Evolutionary conservation across 2,329 filamentous ascomycete species (phyloP).

Genomic region (Exophiala lecanii-corni): DNA sequence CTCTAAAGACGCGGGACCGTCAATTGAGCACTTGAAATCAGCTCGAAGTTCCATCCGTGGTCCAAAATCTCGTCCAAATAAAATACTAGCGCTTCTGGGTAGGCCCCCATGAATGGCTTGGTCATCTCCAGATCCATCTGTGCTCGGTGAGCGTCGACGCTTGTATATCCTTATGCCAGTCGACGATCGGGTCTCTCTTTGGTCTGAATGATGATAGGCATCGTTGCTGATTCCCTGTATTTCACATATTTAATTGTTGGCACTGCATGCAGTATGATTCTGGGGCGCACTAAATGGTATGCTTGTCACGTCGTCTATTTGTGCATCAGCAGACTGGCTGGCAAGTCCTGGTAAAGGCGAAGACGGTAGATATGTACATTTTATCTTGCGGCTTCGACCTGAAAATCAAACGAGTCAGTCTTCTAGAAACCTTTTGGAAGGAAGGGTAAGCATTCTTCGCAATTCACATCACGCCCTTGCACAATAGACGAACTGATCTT

Average conservation of each 20-base stretch:
- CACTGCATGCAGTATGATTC: conserved; percentile 22
- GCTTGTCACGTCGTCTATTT: conserved; percentile 1
- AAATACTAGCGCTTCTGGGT: neutral
- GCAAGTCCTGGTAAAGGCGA: neutral
- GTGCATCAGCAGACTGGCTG: neutral
- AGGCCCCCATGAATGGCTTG: neutral
- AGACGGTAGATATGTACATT: conserved; percentile 22
- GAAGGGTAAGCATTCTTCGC: conserved; percentile 1
- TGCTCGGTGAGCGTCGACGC: conserved; percentile 11
- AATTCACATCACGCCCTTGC: too few relatives aligned
- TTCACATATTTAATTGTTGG: conserved; percentile 17
- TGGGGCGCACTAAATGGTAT: neutral
- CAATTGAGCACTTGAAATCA: neutral
- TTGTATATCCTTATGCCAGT: conserved; percentile 14
- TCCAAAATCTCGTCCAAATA: neutral
- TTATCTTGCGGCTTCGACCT: conserved; percentile 28
- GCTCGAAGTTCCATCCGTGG: neutral
- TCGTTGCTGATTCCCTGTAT: conserved; percentile 19
- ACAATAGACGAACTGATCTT: too few relatives aligned
- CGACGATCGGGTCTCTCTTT: neutral
- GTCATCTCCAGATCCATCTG: neutral
- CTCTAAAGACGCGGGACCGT: conserved; percentile 16
- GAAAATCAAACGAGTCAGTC: neutral
- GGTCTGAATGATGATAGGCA: neutral
- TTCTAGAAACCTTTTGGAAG: neutral